Base-by-base conservation (phyloP, 179 eudicot genomes). In the Drosera spatulata region DNA sequence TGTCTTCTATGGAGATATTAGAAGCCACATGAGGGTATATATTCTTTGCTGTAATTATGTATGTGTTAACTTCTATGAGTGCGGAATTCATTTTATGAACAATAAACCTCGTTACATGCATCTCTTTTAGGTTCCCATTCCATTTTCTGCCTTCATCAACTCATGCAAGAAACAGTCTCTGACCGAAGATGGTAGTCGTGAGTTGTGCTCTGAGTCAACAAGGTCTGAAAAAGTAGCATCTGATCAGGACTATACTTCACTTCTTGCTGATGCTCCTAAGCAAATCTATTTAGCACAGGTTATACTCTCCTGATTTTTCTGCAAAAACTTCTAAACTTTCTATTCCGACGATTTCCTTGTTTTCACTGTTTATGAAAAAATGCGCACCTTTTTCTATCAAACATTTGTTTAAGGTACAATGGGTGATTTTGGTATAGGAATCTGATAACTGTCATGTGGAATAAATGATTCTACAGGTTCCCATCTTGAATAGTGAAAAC, bases 271-370 rank as follows among this genome's bases (percentile, higher is more conserved):
- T 68, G 77, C 60, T 68, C 70, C 68, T 56, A 77, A 73, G 54
- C 91, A 88, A 68, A 75, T 88, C 49, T 91, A 88, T 79, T 70
- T 88, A 57, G 96, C 96, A 42, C 96, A 91, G 97, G 96, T 91
- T 66, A 43, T 22, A 22, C 1, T 0, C 33, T 22, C 33, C 1
- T 22, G 33, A 22, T 22, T 22, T 22, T 22, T 22, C 33, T 22
- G 33, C 33, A 22, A 22, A 22, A 22, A 22, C 33, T 22, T 22
- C 33, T 22, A 22, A 22, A 22, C 33, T 22, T 22, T 22, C 33
- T 22, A 22, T 22, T 22, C 33, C 1, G 33, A 22, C 33, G 33
- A 22, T 22, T 22, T 22, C 33, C 33, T 22, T 22, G 33, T 22
- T 22, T 22, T 22, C 33, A 22, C 33, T 22, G 33, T 22, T 22